Evolutionary conservation across 768 basidiomycete genomes (phyloP).

Genomic region (Chiua virens): DNA sequence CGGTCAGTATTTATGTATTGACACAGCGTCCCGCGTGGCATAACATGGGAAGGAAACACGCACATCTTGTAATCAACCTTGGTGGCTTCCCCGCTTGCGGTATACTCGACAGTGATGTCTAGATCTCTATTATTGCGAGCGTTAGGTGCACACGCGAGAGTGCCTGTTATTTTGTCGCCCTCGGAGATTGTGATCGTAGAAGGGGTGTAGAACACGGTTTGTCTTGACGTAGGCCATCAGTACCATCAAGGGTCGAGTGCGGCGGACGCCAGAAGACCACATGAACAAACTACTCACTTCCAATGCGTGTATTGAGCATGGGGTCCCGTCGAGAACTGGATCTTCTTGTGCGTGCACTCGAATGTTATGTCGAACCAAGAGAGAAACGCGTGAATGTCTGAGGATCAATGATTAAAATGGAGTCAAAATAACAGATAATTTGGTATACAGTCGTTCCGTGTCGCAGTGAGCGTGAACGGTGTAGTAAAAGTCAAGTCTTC

Average conservation of each 20-base stretch:
- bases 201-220: slow-evolving; percentile 98
- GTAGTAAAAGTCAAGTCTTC: slow-evolving; percentile 89
- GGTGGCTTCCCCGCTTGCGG: slow-evolving; percentile 34
- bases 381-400: slow-evolving; percentile 96
- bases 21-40: slow-evolving; percentile 10
- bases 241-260: neutral
- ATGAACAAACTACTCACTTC: slow-evolving; percentile 63
- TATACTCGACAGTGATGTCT: slow-evolving; percentile 83
- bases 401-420: slow-evolving; percentile 1
- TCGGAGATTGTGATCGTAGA: slow-evolving; percentile 66
- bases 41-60: slow-evolving; percentile 41
- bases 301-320: slow-evolving; percentile 96
- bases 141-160: slow-evolving; percentile 82
- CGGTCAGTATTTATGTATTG: slow-evolving; percentile 51
- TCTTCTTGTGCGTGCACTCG: slow-evolving; percentile 93
- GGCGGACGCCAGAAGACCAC: neutral
- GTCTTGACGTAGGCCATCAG: slow-evolving; percentile 43
- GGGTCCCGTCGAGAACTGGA: slow-evolving; percentile 95
- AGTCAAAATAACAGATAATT: neutral
- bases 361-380: slow-evolving; percentile 99
- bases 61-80: slow-evolving; percentile 83
- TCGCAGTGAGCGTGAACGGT: slow-evolving; percentile 77
- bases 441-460: slow-evolving; percentile 88
- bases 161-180: slow-evolving; percentile 73
- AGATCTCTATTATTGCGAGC: slow-evolving; percentile 91